phyloP scores from a whole-genome alignment of 2,329 filamentous ascomycete species.

The Cercospora sp. region DNA sequence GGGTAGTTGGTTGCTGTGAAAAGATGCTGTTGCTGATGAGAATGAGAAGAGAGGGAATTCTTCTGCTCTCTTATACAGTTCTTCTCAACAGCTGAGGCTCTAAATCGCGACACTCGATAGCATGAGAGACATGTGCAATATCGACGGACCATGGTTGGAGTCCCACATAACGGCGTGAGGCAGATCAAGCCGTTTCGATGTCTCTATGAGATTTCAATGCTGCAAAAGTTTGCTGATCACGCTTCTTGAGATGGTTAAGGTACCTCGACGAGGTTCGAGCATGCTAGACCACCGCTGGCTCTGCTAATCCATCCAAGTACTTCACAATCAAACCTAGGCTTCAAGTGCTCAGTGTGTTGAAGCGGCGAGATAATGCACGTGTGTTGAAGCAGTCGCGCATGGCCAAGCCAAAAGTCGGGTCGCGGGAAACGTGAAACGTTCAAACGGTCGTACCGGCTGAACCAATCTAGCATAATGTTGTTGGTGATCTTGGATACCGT shows the following conservation, averaged over 20 bases:
- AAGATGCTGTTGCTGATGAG: constrained; percentile 1
- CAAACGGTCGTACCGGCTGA: not conserved
- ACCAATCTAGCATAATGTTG: not conserved
- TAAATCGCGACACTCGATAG: not conserved
- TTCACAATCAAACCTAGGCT: not conserved
- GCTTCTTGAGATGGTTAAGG: too few relatives aligned
- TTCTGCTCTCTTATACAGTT: not conserved
- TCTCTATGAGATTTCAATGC: not conserved
- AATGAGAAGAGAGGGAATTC: not conserved
- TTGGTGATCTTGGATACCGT: not conserved
- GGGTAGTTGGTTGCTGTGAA: constrained; percentile 2
- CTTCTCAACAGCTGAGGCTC: not conserved
- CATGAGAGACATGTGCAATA: constrained; percentile 5
- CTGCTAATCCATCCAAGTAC: not conserved
- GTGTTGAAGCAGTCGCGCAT: not conserved
- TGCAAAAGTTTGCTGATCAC: too few relatives aligned
- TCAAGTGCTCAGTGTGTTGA: not conserved
- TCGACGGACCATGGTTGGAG: not conserved
- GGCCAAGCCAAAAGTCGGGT: not conserved
- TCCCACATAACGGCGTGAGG: not conserved
- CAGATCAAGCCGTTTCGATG: not conserved
- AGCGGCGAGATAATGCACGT: not conserved
- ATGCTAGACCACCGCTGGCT: too few relatives aligned
- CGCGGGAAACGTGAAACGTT: not conserved
- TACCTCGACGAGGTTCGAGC: too few relatives aligned